Base-by-base conservation (phyloP, 2,329 filamentous ascomycete genomes). In the Pseudogymnoascus sp. region DNA sequence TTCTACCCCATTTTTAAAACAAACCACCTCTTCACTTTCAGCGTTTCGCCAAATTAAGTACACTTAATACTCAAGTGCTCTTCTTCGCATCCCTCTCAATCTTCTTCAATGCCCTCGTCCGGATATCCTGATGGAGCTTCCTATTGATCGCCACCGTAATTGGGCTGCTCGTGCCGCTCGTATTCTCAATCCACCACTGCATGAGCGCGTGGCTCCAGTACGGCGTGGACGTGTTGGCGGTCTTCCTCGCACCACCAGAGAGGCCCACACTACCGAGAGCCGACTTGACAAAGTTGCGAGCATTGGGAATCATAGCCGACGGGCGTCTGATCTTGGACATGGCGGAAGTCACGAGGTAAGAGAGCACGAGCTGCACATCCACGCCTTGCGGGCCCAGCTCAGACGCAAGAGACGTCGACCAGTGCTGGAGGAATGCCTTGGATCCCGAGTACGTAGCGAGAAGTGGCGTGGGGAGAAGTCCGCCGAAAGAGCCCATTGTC, bases 341-440 rank as follows among this genome's bases (percentile, higher is more conserved):
- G 72, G 93, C 91, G 0, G 91, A 93, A 4, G 92, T 96, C 71
- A 99, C 90, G 59, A 99, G 85, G 75, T 99, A 95, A 70, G 89
- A 92, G 69, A 97, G 84, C 28, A 96, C 88, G 59, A 97, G 84
- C 76, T 97, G 87, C n/a, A 96, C 92, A 67, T 91, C 88, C 42
- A 99, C 86, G 63, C 91, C 90, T 70, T 90, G 82, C 1, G 87
- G 84, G 66, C 88, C 85, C 31, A 99, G 83, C 77, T 99, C 94
- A 12, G 88, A 84, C 0, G 88, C 90, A 12, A 99, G 83, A 10
- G 94, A 87, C 5, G 86, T 89, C 68, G 90, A 96, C 94, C 94
- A 99, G 73, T 96, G 88, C 77, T 97, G 93, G 59, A 99, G 82
- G 83, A 99, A 99, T 1, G 94, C 93, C 79, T 99, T 99, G 84